Evolutionary conservation across 768 basidiomycete genomes (phyloP), one percentile per base, ranked within the genome.

Genomic region (Russula foetens): DNA sequence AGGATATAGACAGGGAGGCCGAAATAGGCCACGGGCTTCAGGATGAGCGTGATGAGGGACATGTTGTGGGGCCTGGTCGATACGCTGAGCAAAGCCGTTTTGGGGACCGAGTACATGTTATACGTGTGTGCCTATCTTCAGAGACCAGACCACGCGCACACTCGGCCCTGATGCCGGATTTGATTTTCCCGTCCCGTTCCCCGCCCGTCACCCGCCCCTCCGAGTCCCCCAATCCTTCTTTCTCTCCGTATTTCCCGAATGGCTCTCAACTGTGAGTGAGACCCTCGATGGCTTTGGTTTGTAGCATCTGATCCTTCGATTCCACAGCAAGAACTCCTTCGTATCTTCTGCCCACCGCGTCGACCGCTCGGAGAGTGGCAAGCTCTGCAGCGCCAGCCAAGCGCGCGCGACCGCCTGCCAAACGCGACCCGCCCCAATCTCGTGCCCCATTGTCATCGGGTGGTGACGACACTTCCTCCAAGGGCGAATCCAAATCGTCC

Each of bases 11-110:
- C 68, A 1, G 90, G 90, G 33, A 92, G 77, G 29, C 90, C 89
- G 61, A 88, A 66, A 69, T 92, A 92, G 49, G 85, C 90, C 55
- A 91, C 72, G 5, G 89, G 84, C 70, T 82, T 86, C 71, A 89
- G 70, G 60, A 90, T 60, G 56, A 76, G 74, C 49, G 78, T 68
- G 67, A 90, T 69, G 68, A 86, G 75, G 63, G 84, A 84, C 89
- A 90, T 90, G 68, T 66, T 59, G 64, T 56, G 59, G 63, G 55
- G 17, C 1, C 31, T 56, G 33, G 35, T 49, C n/a, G 49, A 31
- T 7, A 53, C 39, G 24, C n/a, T 48, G 58, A 41, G 52, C 15
- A 49, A 41, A 43, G 62, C 38, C 31, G 17, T 58, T 59, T 50
- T 52, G 62, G 53, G 53, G 61, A 62, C 44, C 62, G 53, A 66